phyloP scores from a whole-genome alignment of 441 rosid species.

The Theobroma grandiflorum region DNA sequence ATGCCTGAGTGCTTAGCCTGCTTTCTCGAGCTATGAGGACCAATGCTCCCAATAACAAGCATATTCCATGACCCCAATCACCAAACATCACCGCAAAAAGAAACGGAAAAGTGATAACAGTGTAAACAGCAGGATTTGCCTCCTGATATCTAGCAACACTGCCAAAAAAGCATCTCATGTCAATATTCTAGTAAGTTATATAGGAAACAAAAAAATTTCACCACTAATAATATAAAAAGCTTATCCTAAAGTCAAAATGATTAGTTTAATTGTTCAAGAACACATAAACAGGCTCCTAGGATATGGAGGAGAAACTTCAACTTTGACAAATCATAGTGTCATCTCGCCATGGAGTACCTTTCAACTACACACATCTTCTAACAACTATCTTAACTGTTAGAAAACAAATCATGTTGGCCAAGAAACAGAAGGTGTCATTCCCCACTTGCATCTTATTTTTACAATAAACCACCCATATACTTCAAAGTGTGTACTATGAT shows the following conservation, averaged over 20 bases:
- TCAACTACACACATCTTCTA: background rate
- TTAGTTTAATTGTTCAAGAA: slow-evolving; percentile 1
- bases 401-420: slow-evolving; percentile 11
- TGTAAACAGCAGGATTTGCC: slow-evolving; percentile 94
- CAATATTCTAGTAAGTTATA: slow-evolving; percentile 34
- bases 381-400: background rate
- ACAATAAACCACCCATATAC: background rate
- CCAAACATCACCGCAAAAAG: slow-evolving; percentile 99
- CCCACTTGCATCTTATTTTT: background rate
- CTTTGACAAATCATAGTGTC: background rate
- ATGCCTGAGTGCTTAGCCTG: slow-evolving; percentile 79
- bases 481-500: background rate
- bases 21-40: slow-evolving; percentile 85
- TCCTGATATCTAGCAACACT: slow-evolving; percentile 97
- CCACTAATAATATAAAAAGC: slow-evolving; percentile 28
- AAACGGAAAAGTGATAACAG: slow-evolving; percentile 90
- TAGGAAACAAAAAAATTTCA: slow-evolving; percentile 28
- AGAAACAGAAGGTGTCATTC: background rate
- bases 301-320: background rate
- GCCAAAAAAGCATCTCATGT: slow-evolving; percentile 41
- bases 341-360: too few species aligned
- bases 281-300: background rate
- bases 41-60: slow-evolving; percentile 90
- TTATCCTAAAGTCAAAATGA: slow-evolving; percentile 11
- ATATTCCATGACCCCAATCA: slow-evolving; percentile 99